These are phyloP conservation scores for Babjeviella inositovora DNA, from an alignment of 805 yeast species.

Conservation along the genomic window DNA sequence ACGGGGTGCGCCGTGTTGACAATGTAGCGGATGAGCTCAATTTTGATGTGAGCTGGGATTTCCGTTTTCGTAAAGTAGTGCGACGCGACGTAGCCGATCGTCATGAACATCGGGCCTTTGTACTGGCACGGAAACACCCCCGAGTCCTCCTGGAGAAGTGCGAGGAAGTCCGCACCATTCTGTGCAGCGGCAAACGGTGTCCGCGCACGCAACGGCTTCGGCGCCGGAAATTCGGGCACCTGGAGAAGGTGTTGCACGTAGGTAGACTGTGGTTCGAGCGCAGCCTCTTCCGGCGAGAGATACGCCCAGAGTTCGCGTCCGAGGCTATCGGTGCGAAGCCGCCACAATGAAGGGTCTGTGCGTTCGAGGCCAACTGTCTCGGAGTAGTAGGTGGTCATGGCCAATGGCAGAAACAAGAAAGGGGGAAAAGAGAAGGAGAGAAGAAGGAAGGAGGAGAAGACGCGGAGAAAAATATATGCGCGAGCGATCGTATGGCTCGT, in stretches of 20 bases:
- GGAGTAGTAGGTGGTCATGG: too few species aligned
- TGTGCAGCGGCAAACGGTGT: constrained; percentile 46
- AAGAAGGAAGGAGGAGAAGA: too few species aligned
- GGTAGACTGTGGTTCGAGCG: constrained; percentile 30
- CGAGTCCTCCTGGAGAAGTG: constrained; percentile 48
- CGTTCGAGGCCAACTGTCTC: constrained; percentile 51
- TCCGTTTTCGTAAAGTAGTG: constrained; percentile 52
- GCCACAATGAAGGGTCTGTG: constrained; percentile 66
- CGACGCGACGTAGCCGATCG: constrained; percentile 73
- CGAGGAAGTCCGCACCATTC: constrained; percentile 61
- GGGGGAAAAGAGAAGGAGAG: too few species aligned
- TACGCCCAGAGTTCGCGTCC: constrained; percentile 83
- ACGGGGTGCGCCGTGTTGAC: constrained; percentile 93
- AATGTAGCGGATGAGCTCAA: constrained; percentile 70
- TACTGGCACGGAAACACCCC: constrained; percentile 89
- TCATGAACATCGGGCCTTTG: constrained; percentile 97
- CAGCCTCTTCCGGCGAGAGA: constrained; percentile 18
- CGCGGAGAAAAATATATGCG: too few species aligned
- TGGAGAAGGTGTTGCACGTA: constrained; percentile 40
- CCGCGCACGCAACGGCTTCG: constrained; percentile 5
- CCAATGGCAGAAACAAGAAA: too few species aligned
- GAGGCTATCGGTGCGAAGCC: constrained; percentile 46
- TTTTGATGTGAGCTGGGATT: constrained; percentile 47
- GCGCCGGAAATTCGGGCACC: constrained; percentile 14
- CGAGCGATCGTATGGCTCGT: too few species aligned